Percentiles rank a stretch among this genome's conserved stretches.
Conservation (phyloP, 2,329 filamentous ascomycete species). For the Cytospora leucostoma region DNA sequence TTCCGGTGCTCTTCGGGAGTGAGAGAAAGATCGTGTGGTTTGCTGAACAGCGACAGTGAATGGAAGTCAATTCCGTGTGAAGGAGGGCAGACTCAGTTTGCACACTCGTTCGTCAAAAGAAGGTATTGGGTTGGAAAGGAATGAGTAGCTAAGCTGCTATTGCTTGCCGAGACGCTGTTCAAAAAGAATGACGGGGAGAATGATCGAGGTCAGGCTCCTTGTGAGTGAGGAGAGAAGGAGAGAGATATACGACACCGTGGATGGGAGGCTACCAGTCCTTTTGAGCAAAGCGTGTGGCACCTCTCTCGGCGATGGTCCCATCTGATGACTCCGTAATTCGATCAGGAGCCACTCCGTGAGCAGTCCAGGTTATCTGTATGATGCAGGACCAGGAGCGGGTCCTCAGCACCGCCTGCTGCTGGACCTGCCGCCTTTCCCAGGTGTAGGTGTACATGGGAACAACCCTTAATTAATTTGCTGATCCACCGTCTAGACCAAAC, state of each 20-base stretch:
- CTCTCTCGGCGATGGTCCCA: constrained; percentile 23
- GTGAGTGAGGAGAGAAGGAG: constrained; percentile 25
- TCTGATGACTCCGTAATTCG: constrained; percentile 27
- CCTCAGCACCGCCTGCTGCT: constrained; percentile 18
- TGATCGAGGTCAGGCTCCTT: constrained; percentile 26
- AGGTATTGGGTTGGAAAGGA: constrained; percentile 33
- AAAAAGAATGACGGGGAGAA: constrained; percentile 29
- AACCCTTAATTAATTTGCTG: constrained; percentile 25
- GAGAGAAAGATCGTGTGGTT: constrained; percentile 24
- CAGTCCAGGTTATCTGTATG: constrained; percentile 21
- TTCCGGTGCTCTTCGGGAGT: constrained; percentile 28
- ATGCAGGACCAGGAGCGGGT: constrained; percentile 12
- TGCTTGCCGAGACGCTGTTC: constrained; percentile 27
- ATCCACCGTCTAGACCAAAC: constrained; percentile 19
- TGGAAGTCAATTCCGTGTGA: constrained; percentile 38
- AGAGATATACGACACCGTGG: constrained; percentile 23
- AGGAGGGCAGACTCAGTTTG: constrained; percentile 36
- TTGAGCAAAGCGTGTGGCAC: constrained; percentile 24
- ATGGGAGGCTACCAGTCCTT: constrained; percentile 25
- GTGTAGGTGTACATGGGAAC: constrained; percentile 22
- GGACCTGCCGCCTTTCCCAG: constrained; percentile 24
- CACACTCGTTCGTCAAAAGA: constrained; percentile 34
- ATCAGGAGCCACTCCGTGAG: constrained; percentile 23
- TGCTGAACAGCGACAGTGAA: constrained; percentile 31
- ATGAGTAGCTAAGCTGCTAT: constrained; percentile 24